Evolutionary conservation across 2,329 filamentous ascomycete species (phyloP), one percentile per base, ranked within the genome.

Genomic region (Zasmidium cellare): DNA sequence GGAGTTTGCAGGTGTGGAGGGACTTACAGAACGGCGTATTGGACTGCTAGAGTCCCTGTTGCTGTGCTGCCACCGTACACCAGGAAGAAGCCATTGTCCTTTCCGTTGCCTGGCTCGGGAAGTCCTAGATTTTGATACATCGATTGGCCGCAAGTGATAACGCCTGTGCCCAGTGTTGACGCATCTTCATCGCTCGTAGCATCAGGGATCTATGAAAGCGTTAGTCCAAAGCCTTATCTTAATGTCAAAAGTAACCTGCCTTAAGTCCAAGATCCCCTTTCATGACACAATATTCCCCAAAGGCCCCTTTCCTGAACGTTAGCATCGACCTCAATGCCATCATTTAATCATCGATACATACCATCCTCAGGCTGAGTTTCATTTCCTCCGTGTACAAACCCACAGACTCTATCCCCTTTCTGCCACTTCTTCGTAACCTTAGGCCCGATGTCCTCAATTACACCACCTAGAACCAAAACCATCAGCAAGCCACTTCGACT

Each of bases 31-130:
- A 79, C 78, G 9, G 78, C 80, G 58, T 72, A 81, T 63, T 82
- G 80, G 24, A 83, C 74, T 6, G 79, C 80, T 2, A 82, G 70
- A 1, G 74, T 73, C 1, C 81, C 81, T 0, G 80, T 82, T 19
- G 80, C 80, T 2, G 79, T 81, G 44, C 76, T 79, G 9, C 76
- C 80, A 48, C 80, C 80, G 60, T 82, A 82, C 53, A 83, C 77
- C 11, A 83, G 65, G 19, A 83, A 64, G 0, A 77, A 63, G 11
- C 55, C 58, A 14, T 55, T 57, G 22, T 64, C 58, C 44, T 65
- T 59, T 3, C 78, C 73, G 9, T 67, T 55, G 19, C 65, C 72
- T 1, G 85, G 84, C 2, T 84, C 69, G 1, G 77, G 77, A 2
- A 80, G 67, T 3, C 70, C 71, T 38, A 80, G 71, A 46, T 64